A percentile compares a stretch with the other conserved stretches of the same genome.
phyloP scores from a whole-genome alignment of 2,329 filamentous ascomycete genomes.

The Trichoderma sp. region DNA sequence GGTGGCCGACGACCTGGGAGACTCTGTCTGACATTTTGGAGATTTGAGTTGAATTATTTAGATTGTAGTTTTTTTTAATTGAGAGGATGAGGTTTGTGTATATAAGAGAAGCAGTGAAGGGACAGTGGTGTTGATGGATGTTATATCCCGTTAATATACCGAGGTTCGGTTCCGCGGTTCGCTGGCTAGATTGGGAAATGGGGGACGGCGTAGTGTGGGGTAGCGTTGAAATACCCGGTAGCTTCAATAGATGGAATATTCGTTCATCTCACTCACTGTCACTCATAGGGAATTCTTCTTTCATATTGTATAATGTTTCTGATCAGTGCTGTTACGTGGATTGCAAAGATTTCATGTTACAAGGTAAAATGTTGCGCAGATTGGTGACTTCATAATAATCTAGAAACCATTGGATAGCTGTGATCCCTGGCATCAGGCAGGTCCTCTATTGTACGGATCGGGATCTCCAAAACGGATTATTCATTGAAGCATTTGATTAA shows the following conservation, averaged over 20 bases:
- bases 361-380: neutral
- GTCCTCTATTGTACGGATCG: neutral
- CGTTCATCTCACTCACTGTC: neutral
- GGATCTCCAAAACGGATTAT: neutral
- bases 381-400: neutral
- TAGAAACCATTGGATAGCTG: neutral
- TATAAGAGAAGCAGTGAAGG: neutral
- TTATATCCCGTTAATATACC: constrained; percentile 20
- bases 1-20: constrained; percentile 70
- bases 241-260: neutral
- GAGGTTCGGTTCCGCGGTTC: constrained; percentile 27
- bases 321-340: rapidly evolving
- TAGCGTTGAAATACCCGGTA: constrained; percentile 14
- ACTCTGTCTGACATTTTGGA: constrained; percentile 54
- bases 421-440: neutral
- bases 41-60: neutral
- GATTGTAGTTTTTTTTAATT: neutral
- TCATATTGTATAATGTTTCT: neutral
- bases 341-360: neutral
- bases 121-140: neutral
- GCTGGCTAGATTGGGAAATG: neutral
- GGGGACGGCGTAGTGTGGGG: constrained; percentile 26
- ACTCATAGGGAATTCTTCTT: rapidly evolving
- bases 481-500: neutral
- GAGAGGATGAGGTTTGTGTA: neutral